Base-by-base conservation (phyloP, 176 grass and related monocot species). In the Triticum dicoccoides region DNA sequence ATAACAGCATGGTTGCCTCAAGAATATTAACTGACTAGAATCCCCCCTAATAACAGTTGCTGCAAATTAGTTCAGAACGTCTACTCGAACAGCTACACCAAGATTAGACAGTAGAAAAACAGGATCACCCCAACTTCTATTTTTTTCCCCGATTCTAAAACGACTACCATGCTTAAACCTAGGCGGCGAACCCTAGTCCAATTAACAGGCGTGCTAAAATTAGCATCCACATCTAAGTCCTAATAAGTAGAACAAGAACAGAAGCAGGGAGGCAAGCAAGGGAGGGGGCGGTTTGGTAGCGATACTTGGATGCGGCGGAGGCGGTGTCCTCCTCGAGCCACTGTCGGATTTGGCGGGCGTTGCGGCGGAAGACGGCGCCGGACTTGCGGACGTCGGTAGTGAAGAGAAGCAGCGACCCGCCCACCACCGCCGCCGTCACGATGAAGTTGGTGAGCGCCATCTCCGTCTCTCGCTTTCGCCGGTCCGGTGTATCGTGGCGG, bases 391-490 rank as follows among this genome's bases (percentile, higher is more conserved):
- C 87, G 87, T 98, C 95, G 35, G 91, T 93, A 64, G 93, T 94
- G 79, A 98, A 91, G 78, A 98, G 95, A 69, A 95, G 91, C 71
- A 90, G 29, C 8, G 80, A 89, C 9, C 83, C 89, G 15, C 87
- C 90, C 8, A 95, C 83, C 21, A 83, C 93, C 37, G 88, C 93
- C 49, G 90, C 91, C 66, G 93, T 98, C 52, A 93, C 34, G 69
- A 98, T 91, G 59, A 95, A 98, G 87, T 98, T 98, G 80, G 93
- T 95, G 69, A 95, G 78, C 64, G 95, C 95, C 95, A 98, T 97
- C 73, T 66, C 44, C 27, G 63, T 11, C 83, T 4, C 47, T 65
- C 8, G 45, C 41, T 35, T 42, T 61, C 84, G 74, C 35, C 74
- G 80, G 23, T 52, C 33, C 42, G 63, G 78, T 20, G 64, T 42